Percentiles rank a stretch among this genome's conserved stretches.
Evolutionary conservation across 2,329 filamentous ascomycete genomes (phyloP).

Genomic region (Alternaria sp.): DNA sequence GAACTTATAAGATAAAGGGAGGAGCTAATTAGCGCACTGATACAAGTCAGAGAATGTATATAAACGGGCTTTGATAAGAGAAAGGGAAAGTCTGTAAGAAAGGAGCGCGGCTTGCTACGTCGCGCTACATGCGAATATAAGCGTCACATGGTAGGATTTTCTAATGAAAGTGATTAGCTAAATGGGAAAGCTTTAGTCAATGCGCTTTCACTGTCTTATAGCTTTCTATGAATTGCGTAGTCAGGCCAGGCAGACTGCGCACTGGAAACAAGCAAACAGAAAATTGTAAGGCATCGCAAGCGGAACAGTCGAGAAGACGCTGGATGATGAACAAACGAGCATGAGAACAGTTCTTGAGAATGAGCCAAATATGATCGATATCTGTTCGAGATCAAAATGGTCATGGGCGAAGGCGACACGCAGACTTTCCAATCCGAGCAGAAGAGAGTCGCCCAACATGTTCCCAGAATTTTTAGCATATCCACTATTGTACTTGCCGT

Average conservation of each 20-base stretch:
- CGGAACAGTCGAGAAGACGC: neutral
- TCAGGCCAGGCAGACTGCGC: neutral
- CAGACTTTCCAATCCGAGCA: no score
- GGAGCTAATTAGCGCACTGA: neutral
- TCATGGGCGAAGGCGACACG: neutral
- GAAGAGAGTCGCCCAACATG: neutral
- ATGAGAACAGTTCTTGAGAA: neutral
- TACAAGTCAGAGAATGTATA: neutral
- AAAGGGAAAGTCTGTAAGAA: neutral
- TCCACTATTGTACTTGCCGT: neutral
- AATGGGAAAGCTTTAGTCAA: neutral
- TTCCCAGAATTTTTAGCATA: neutral
- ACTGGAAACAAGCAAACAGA: neutral
- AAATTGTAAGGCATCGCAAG: neutral
- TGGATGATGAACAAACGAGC: neutral
- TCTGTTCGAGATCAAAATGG: neutral
- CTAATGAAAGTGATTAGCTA: neutral
- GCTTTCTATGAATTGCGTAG: neutral
- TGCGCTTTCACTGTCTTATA: neutral
- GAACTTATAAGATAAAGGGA: neutral
- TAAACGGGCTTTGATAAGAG: neutral
- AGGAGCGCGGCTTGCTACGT: neutral
- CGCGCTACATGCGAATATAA: neutral
- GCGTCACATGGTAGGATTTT: neutral
- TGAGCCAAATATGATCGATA: neutral